phyloP scores from a whole-genome alignment of 1,139 yeast species.

The Protomyces pachydermus region DNA sequence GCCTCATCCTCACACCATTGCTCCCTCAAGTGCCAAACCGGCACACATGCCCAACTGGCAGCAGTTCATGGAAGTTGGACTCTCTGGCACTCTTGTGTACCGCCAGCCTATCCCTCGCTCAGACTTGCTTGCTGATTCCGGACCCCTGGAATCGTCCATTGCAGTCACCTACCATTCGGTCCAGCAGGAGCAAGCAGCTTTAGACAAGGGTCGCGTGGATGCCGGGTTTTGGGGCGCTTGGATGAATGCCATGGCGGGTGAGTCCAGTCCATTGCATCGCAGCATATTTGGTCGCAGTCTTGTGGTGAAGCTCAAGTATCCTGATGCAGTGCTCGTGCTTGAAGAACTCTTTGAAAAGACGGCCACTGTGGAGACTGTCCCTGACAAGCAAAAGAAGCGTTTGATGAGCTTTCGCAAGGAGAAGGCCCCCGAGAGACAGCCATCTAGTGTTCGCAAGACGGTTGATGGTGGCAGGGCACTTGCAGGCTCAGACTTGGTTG shows the following conservation, averaged over 20 bases:
- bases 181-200: not conserved
- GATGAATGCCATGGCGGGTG: constrained; percentile 10
- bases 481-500: not conserved
- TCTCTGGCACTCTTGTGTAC: not conserved
- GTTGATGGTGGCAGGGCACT: no score
- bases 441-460: not conserved
- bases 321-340: not conserved
- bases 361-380: not conserved
- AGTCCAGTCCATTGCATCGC: not conserved
- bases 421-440: not conserved
- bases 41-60: constrained; percentile 13
- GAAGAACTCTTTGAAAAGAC: constrained; percentile 1
- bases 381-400: not conserved
- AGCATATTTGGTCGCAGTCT: constrained; percentile 8
- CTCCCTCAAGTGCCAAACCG: not conserved
- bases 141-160: not conserved
- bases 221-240: constrained; percentile 10
- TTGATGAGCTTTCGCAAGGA: not conserved
- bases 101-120: constrained; percentile 1
- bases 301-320: not conserved
- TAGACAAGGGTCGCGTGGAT: constrained; percentile 7
- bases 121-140: not conserved
- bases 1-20: not conserved
- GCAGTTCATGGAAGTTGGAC: constrained; percentile 10
- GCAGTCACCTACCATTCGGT: not conserved